Conservation (phyloP, 1,139 yeast species). For the Zygoascus hellenicus region DNA sequence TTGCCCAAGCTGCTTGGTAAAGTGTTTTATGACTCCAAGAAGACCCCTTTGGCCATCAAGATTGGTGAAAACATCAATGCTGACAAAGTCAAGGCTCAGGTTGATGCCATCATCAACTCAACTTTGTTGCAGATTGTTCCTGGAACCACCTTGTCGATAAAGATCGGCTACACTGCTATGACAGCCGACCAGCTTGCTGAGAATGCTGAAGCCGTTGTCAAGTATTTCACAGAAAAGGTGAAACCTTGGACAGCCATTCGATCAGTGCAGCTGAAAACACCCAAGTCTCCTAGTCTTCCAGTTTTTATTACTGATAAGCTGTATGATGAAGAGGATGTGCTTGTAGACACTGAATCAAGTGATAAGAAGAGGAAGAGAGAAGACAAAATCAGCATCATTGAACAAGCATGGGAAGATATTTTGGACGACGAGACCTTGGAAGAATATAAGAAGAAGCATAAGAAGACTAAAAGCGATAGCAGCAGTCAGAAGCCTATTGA, state of each 20-base stretch:
- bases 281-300: slow-evolving; percentile 77
- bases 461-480: slow-evolving; percentile 21
- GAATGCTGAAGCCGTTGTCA: slow-evolving; percentile 54
- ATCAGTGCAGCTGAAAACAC: slow-evolving; percentile 64
- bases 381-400: slow-evolving; percentile 29
- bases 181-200: slow-evolving; percentile 38
- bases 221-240: slow-evolving; percentile 40
- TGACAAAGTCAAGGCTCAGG: slow-evolving; percentile 52
- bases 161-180: slow-evolving; percentile 53
- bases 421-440: slow-evolving; percentile 57
- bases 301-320: slow-evolving; percentile 63
- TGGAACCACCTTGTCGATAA: slow-evolving; percentile 61
- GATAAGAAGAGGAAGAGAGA: slow-evolving; percentile 35
- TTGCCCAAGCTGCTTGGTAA: slow-evolving; percentile 83
- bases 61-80: slow-evolving; percentile 25
- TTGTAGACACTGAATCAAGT: slow-evolving; percentile 28
- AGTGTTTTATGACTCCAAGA: slow-evolving; percentile 53
- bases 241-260: slow-evolving; percentile 38
- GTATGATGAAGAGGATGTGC: slow-evolving; percentile 42
- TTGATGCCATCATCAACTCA: slow-evolving; percentile 53
- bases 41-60: slow-evolving; percentile 66
- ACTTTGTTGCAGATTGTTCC: slow-evolving; percentile 67
- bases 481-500: no score
- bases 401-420: slow-evolving; percentile 59
- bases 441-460: slow-evolving; percentile 34